Evolutionary conservation across 768 basidiomycete species (phyloP).

Genomic region (Macrolepiota dolichaula): DNA sequence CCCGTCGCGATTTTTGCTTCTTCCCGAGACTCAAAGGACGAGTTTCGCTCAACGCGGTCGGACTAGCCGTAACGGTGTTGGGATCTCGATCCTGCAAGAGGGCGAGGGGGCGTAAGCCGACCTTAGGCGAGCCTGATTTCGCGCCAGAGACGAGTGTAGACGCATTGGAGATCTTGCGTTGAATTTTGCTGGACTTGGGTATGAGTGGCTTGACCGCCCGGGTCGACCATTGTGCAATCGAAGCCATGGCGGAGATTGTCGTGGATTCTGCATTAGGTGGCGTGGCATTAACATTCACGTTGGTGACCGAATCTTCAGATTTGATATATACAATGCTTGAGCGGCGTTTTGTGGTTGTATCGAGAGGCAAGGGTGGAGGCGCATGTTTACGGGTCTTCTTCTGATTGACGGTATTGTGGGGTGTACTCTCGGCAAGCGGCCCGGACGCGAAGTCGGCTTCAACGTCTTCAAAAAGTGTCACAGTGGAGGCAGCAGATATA

Average conservation of each 20-base stretch:
- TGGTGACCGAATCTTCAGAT: conserved; percentile 41
- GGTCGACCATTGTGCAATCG: conserved; percentile 45
- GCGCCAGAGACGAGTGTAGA: conserved; percentile 20
- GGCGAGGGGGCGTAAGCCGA: conserved; percentile 57
- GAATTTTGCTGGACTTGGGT: conserved; percentile 46
- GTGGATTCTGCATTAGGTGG: conserved; percentile 17
- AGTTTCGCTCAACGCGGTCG: conserved; percentile 21
- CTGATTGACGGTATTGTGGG: conserved; percentile 43
- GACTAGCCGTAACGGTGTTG: conserved; percentile 22
- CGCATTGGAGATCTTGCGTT: conserved; percentile 36
- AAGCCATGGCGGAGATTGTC: conserved; percentile 31
- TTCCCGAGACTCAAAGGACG: conserved; percentile 58
- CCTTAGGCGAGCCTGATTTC: conserved; percentile 37
- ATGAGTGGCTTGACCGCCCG: conserved; percentile 51
- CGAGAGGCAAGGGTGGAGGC: conserved; percentile 31
- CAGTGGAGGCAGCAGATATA: conserved; percentile 56
- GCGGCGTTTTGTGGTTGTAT: conserved; percentile 30
- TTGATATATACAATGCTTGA: conserved; percentile 66
- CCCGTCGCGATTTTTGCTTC: conserved; percentile 40
- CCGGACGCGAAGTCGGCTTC: conserved; percentile 39
- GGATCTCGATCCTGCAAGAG: conserved; percentile 58
- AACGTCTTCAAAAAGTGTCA: conserved; percentile 57
- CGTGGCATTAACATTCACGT: conserved; percentile 20
- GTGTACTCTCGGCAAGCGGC: conserved; percentile 63
- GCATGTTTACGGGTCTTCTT: conserved; percentile 29